A percentile compares a stretch with the other conserved stretches of the same genome.
phyloP scores from a whole-genome alignment of 1,284 basidiomycete genomes.

The Boletellus sp. region DNA sequence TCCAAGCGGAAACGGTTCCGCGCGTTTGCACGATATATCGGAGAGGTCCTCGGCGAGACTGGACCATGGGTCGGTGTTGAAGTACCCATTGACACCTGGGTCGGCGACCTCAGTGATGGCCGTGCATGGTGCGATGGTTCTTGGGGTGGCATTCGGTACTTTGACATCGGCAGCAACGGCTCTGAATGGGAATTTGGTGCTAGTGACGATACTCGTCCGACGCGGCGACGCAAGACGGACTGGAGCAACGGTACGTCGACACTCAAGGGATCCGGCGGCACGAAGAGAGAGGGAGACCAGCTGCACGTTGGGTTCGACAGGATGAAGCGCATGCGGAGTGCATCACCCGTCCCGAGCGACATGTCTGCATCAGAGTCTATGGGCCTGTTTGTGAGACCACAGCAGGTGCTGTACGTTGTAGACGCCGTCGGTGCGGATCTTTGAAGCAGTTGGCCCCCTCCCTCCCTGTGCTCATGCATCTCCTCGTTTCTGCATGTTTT shows the following conservation, averaged over 20 bases:
- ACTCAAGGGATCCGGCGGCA: slow-evolving; percentile 20
- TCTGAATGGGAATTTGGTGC: slow-evolving; percentile 61
- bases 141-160: slow-evolving; percentile 77
- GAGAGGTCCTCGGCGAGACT: slow-evolving; percentile 71
- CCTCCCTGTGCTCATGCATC: background rate
- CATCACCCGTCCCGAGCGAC: slow-evolving; percentile 66
- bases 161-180: slow-evolving; percentile 57
- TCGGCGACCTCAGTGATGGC: slow-evolving; percentile 48
- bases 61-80: slow-evolving; percentile 94
- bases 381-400: slow-evolving; percentile 75
- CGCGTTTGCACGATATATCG: slow-evolving; percentile 85
- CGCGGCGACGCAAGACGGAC: slow-evolving; percentile 48
- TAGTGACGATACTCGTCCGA: slow-evolving; percentile 40
- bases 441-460: slow-evolving; percentile 8
- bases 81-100: slow-evolving; percentile 65
- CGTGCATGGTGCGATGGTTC: slow-evolving; percentile 82
- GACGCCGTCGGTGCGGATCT: slow-evolving; percentile 58
- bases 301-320: slow-evolving; percentile 48
- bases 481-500: background rate
- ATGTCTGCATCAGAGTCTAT: slow-evolving; percentile 59
- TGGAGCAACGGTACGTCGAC: slow-evolving; percentile 24
- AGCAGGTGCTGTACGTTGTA: slow-evolving; percentile 79
- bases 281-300: slow-evolving; percentile 68
- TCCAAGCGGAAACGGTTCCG: slow-evolving; percentile 80
- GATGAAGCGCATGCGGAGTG: slow-evolving; percentile 66